Percentiles rank a stretch among this genome's conserved stretches.
phyloP scores from a whole-genome alignment of 306 rosid species.

The Ormosia semicastrata region DNA sequence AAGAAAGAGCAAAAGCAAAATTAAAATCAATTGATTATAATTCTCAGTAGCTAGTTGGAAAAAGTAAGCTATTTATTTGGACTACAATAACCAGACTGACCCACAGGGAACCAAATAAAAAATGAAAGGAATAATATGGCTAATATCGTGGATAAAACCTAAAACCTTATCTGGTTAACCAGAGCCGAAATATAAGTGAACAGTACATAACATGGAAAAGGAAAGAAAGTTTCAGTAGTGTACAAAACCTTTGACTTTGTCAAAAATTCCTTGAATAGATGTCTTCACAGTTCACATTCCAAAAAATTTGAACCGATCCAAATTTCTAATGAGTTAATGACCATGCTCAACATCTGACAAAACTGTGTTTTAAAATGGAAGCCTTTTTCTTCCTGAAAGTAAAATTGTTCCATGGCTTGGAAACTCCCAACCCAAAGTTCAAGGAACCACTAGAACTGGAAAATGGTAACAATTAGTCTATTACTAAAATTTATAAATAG shows the following conservation, averaged over 20 bases:
- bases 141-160: neutral
- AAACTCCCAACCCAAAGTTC: neutral
- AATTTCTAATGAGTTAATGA: neutral
- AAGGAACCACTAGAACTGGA: neutral
- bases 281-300: neutral
- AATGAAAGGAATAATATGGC: neutral
- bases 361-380: neutral
- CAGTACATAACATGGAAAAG: neutral
- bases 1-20: neutral
- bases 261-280: neutral
- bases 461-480: neutral
- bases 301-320: neutral
- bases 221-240: neutral
- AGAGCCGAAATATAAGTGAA: neutral
- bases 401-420: neutral
- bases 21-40: neutral
- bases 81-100: neutral
- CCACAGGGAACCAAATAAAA: neutral
- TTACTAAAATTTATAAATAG: neutral
- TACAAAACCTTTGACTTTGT: neutral
- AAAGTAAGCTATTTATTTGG: neutral
- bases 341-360: neutral
- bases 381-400: neutral
- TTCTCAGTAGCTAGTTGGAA: neutral
- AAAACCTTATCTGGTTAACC: neutral